phyloP scores from a whole-genome alignment of 1,139 yeast genomes.

The Blastobotrys aristatus region DNA sequence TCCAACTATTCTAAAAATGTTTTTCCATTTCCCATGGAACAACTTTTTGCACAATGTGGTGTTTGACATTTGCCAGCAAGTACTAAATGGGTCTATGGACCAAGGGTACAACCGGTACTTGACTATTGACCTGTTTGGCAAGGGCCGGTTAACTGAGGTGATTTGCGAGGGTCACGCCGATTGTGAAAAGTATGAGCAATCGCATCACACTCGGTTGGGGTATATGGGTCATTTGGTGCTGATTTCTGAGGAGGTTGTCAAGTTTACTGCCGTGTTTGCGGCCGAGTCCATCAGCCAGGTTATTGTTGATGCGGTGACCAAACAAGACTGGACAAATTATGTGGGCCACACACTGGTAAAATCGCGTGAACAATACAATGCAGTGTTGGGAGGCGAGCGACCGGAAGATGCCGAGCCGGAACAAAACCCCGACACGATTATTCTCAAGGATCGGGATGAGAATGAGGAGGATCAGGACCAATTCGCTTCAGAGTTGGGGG shows the following conservation, averaged over 20 bases:
- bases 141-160: constrained; percentile 69
- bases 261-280: constrained; percentile 75
- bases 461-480: constrained; percentile 30
- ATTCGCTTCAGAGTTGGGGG: constrained; percentile 17
- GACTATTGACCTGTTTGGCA: constrained; percentile 79
- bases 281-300: constrained; percentile 54
- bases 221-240: constrained; percentile 96
- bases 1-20: constrained; percentile 71
- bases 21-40: constrained; percentile 95
- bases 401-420: constrained; percentile 48
- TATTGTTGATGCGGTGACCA: constrained; percentile 53
- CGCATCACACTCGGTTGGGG: constrained; percentile 67
- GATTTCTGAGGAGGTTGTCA: constrained; percentile 95
- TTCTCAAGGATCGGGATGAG: constrained; percentile 36
- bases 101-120: constrained; percentile 83
- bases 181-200: constrained; percentile 63
- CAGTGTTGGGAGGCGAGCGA: constrained; percentile 78
- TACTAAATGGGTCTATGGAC: constrained; percentile 92
- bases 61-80: constrained; percentile 94
- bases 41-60: constrained; percentile 96
- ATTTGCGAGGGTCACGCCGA: constrained; percentile 78
- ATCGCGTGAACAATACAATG: constrained; percentile 89
- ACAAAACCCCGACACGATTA: constrained; percentile 37
- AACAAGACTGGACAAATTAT: constrained; percentile 72
- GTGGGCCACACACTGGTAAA: constrained; percentile 80